phyloP scores from a whole-genome alignment of 2,329 filamentous ascomycete genomes.

The Metarhizium brunneum region DNA sequence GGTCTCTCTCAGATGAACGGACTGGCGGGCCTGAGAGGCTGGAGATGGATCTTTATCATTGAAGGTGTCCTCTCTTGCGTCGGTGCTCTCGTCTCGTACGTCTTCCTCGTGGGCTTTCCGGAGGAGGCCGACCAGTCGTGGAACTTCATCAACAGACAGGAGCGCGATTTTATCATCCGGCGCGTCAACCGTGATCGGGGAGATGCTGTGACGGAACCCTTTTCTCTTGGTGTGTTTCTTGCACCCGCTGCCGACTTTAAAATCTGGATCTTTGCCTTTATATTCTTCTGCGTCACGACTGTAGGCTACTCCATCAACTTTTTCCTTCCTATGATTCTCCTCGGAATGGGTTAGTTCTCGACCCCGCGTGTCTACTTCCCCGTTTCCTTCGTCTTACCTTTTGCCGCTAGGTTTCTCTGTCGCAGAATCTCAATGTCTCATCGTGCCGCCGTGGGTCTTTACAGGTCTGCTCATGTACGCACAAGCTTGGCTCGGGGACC shows the following conservation, averaged over 20 bases:
- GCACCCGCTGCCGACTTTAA: background rate
- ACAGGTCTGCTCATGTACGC: constrained; percentile 12
- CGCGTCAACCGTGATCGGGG: background rate
- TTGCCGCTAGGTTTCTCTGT: constrained; percentile 8
- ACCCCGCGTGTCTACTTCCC: too few relatives aligned
- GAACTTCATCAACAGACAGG: background rate
- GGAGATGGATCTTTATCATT: constrained; percentile 7
- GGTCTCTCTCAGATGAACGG: background rate
- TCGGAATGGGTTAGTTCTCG: background rate
- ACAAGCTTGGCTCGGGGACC: constrained; percentile 12
- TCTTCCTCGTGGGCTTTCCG: background rate
- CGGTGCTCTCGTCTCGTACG: background rate
- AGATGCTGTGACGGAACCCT: background rate
- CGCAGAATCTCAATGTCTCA: constrained; percentile 11
- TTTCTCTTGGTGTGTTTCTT: background rate
- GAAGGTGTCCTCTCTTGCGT: background rate
- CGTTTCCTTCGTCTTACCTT: too few relatives aligned
- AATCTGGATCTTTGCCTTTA: background rate
- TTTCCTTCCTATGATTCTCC: constrained; percentile 15
- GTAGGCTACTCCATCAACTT: constrained; percentile 12
- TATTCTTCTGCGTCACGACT: constrained; percentile 3
- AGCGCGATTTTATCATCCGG: background rate
- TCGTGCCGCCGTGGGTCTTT: constrained; percentile 15
- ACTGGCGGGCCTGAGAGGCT: constrained; percentile 3
- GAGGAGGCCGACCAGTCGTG: background rate